These are phyloP conservation scores for Metarhizium sp. DNA, from an alignment of 2,329 filamentous ascomycete genomes.

Conservation along the genomic window DNA sequence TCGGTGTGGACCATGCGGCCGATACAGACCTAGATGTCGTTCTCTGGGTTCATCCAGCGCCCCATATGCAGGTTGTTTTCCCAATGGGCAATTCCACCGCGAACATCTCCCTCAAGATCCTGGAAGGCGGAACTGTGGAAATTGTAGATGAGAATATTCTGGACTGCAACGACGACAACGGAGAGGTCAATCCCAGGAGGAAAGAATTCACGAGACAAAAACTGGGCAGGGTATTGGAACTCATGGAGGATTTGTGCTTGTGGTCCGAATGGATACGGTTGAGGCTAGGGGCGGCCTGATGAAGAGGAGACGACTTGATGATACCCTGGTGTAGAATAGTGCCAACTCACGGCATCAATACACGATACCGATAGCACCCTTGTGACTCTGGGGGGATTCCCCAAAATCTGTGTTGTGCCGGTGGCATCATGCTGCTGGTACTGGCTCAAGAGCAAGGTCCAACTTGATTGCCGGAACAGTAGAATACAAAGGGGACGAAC, in stretches of 20 bases:
- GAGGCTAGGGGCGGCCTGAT: constrained; percentile 16
- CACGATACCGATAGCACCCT: no score
- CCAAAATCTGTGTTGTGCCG: no score
- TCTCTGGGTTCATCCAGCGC: constrained; percentile 39
- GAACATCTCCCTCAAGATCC: constrained; percentile 48
- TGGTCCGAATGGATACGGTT: constrained; percentile 45
- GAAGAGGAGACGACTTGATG: not conserved
- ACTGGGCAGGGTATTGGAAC: constrained; percentile 36
- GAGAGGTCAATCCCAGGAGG: constrained; percentile 19
- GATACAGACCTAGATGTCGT: constrained; percentile 39
- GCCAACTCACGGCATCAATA: not conserved
- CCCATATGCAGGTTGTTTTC: constrained; percentile 43
- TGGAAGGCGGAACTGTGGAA: constrained; percentile 48
- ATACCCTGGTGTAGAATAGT: not conserved
- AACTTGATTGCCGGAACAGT: no score
- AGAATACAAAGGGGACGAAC: no score
- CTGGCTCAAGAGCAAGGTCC: no score
- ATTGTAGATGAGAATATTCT: constrained; percentile 48
- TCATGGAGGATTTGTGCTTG: constrained; percentile 41
- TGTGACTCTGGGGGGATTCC: no score
- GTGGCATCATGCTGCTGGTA: no score
- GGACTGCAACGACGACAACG: constrained; percentile 9
- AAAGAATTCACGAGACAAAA: constrained; percentile 29
- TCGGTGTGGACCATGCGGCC: not conserved
- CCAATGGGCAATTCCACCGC: constrained; percentile 39